Conservation (phyloP, 108 stramenopile species). For the Fistulifera pelliculosa region DNA sequence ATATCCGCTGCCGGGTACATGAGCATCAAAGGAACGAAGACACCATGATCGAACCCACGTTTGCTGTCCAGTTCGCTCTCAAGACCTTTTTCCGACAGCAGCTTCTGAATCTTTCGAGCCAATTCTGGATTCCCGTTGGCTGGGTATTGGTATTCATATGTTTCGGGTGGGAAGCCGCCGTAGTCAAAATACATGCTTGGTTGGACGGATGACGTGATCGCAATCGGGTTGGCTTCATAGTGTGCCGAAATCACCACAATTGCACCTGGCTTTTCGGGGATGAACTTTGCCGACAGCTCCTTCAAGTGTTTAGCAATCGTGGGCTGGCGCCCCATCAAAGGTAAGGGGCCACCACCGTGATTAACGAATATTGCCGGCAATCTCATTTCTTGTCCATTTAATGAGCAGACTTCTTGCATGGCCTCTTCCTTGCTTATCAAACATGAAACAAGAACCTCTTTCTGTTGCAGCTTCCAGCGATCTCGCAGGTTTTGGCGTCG, state of each 20-base stretch:
- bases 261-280: conserved; percentile 13
- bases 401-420: too few relatives aligned
- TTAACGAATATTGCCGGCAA: conserved; percentile 31
- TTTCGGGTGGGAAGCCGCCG: conserved; percentile 64
- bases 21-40: conserved; percentile 74
- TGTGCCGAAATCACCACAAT: conserved; percentile 39
- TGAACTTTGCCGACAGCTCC: conserved; percentile 8
- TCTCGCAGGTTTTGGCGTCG: too few relatives aligned
- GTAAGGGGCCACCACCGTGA: conserved; percentile 42
- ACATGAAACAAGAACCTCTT: too few relatives aligned
- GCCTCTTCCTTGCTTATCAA: too few relatives aligned
- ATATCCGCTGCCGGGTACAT: conserved; percentile 74
- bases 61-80: conserved; percentile 15
- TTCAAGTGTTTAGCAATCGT: conserved; percentile 25
- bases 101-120: conserved; percentile 29
- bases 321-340: conserved; percentile 30
- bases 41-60: conserved; percentile 83
- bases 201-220: conserved; percentile 16
- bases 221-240: conserved; percentile 27
- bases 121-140: conserved; percentile 48
- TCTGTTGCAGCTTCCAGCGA: too few relatives aligned
- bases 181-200: conserved; percentile 68
- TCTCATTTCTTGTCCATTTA: conserved; percentile 3
- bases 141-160: conserved; percentile 64
- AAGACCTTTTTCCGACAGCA: conserved; percentile 27